These are phyloP conservation scores for Epithele typhae DNA, from an alignment of 768 basidiomycete genomes.

Conservation along the genomic window DNA sequence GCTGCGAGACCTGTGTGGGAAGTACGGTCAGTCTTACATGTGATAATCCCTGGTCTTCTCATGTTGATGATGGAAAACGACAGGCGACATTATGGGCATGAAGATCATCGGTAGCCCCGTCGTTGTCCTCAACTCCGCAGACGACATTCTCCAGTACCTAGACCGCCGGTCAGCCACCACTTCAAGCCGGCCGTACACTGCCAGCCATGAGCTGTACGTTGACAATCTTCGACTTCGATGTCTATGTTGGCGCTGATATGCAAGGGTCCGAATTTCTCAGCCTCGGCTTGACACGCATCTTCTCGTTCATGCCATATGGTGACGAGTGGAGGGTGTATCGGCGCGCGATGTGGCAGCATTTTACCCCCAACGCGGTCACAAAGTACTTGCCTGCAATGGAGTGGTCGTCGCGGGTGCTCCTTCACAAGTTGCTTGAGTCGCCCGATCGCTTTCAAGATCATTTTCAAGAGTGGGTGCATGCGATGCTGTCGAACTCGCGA, in stretches of 20 bases:
- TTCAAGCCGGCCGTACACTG: constrained; percentile 1
- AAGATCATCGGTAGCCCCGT: constrained; percentile 7
- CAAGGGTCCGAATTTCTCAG: not conserved
- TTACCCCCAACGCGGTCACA: not conserved
- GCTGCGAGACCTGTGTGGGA: constrained; percentile 2
- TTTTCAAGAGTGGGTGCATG: constrained; percentile 5
- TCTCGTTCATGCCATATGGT: constrained; percentile 7
- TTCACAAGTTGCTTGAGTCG: constrained; percentile 3
- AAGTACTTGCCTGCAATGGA: constrained; percentile 1
- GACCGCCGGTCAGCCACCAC: constrained; percentile 20
- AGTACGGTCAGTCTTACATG: constrained; percentile 8
- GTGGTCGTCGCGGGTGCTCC: constrained; percentile 3
- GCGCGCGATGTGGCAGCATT: constrained; percentile 10
- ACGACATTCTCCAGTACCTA: constrained; percentile 15
- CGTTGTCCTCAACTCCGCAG: constrained; percentile 11
- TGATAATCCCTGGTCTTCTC: no score
- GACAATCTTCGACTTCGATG: constrained; percentile 7
- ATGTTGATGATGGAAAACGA: not conserved
- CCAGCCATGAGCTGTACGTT: not conserved
- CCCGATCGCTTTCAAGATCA: not conserved
- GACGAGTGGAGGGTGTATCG: constrained; percentile 8
- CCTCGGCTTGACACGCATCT: not conserved
- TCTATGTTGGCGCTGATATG: not conserved
- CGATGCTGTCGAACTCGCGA: not conserved
- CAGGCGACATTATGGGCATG: constrained; percentile 12